Evolutionary conservation across 2,329 filamentous ascomycete genomes (phyloP), one percentile per base, ranked within the genome.

Genomic region (Fusarium secorum): DNA sequence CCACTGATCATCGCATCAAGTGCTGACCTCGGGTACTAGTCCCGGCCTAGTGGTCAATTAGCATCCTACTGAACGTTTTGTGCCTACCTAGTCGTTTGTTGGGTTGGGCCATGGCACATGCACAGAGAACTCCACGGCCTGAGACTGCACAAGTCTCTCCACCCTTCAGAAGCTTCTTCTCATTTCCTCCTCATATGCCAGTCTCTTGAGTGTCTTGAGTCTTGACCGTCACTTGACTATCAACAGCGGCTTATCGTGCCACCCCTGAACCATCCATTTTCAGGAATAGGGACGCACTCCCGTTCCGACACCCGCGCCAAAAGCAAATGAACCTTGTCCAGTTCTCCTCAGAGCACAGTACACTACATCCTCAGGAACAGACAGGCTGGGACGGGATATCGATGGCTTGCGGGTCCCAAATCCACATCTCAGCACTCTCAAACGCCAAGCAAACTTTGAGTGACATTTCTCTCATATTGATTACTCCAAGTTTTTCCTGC

Each of bases 1-100:
- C 48, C 56, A 48, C 65, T 62, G 68, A 72, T 71, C 69, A 66
- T 62, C 69, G 28, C 68, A 53, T 56, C 68, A 66, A 71, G 59
- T 53, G 56, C 68, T 71, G 65, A 72, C 68, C 26, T 46, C 52
- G 45, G 60, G 22, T 58, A 48, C 68, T 66, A 62, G 68, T 49
- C 38, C 68, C 59, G 61, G 36, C 42, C 39, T 72, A 72, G 65
- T 36, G 26, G 42, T 57, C 39, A 42, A 30, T 66, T 71, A 69
- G 60, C 46, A 71, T 45, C 52, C 28, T 55, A 46, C 42, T 28
- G 42, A n/a, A 28, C 30, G 60, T 65, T 39, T 56, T 61, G 51
- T 33, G 32, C 33, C 48, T 46, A 35, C 14, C 7, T 46, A 48
- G 41, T 56, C 13, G 33, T 65, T 33, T 60, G 56, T 52, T 52